Evolutionary conservation across 2,329 filamentous ascomycete species (phyloP).

Genomic region (Curvularia eragrostidis): DNA sequence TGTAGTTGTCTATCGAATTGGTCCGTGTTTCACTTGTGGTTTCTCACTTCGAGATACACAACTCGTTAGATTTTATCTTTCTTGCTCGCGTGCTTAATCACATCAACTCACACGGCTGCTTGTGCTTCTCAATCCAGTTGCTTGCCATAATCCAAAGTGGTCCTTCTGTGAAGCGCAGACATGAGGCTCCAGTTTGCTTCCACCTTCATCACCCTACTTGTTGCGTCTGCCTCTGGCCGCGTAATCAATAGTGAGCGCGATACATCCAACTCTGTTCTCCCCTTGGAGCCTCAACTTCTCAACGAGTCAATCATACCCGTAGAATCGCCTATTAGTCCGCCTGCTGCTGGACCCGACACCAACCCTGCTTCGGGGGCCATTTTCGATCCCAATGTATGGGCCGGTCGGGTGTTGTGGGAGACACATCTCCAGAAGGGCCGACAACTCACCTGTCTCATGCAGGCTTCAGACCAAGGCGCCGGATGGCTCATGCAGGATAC

Average conservation of each 20-base stretch:
- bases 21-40: background rate
- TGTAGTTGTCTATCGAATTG: background rate
- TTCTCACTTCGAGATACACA: background rate
- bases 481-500: slow-evolving; percentile 19
- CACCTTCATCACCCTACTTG: background rate
- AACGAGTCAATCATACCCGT: background rate
- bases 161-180: background rate
- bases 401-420: slow-evolving; percentile 20
- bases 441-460: slow-evolving; percentile 25
- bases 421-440: slow-evolving; percentile 20
- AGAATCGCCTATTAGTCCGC: background rate
- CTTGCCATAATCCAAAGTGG: background rate
- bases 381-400: slow-evolving; percentile 12
- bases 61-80: background rate
- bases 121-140: background rate
- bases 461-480: slow-evolving; percentile 23
- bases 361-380: background rate
- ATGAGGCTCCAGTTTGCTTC: background rate
- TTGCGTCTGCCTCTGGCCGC: background rate
- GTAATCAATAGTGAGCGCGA: background rate
- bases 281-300: background rate
- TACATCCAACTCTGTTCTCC: background rate
- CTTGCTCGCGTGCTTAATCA: background rate
- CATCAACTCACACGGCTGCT: background rate
- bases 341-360: background rate